phyloP scores from a whole-genome alignment of 1,284 basidiomycete genomes.

The Amylostereum areolatum region DNA sequence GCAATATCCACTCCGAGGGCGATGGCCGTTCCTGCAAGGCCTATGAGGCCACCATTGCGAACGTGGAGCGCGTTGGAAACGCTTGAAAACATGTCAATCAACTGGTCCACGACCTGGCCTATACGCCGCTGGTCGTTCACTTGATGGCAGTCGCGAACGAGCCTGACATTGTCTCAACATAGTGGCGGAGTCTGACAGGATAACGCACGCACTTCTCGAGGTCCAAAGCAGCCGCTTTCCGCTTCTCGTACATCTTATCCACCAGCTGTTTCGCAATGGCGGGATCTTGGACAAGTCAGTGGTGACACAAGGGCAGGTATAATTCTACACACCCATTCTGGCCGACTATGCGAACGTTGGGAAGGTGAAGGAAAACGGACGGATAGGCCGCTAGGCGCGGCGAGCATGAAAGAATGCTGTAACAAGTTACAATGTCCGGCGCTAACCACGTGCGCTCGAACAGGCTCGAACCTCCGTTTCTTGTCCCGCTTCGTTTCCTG shows the following conservation, averaged over 20 bases:
- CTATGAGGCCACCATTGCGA: slow-evolving; percentile 94
- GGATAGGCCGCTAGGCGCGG: too few species aligned
- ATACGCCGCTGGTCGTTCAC: slow-evolving; percentile 81
- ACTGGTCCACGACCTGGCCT: slow-evolving; percentile 86
- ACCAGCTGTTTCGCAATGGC: slow-evolving; percentile 69
- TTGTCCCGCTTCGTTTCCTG: too few species aligned
- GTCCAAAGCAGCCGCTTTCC: slow-evolving; percentile 93
- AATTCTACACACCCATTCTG: too few species aligned
- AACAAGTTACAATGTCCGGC: too few species aligned
- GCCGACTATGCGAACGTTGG: too few species aligned
- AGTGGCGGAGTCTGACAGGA: not conserved
- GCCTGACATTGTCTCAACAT: slow-evolving; percentile 25
- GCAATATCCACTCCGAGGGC: slow-evolving; percentile 91
- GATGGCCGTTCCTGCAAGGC: slow-evolving; percentile 93
- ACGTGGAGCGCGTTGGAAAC: slow-evolving; percentile 79
- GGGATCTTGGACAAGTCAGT: slow-evolving; percentile 36
- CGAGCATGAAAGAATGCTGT: too few species aligned
- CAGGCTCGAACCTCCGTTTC: too few species aligned
- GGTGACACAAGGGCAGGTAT: too few species aligned
- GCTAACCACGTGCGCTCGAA: too few species aligned
- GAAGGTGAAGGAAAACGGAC: too few species aligned
- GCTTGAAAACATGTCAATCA: slow-evolving; percentile 88
- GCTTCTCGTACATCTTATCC: slow-evolving; percentile 91
- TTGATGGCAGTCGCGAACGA: slow-evolving; percentile 79
- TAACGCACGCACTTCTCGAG: slow-evolving; percentile 74